These are phyloP conservation scores for Malania oleifera DNA, from an alignment of 164 flowering plant species.

Conservation along the genomic window DNA sequence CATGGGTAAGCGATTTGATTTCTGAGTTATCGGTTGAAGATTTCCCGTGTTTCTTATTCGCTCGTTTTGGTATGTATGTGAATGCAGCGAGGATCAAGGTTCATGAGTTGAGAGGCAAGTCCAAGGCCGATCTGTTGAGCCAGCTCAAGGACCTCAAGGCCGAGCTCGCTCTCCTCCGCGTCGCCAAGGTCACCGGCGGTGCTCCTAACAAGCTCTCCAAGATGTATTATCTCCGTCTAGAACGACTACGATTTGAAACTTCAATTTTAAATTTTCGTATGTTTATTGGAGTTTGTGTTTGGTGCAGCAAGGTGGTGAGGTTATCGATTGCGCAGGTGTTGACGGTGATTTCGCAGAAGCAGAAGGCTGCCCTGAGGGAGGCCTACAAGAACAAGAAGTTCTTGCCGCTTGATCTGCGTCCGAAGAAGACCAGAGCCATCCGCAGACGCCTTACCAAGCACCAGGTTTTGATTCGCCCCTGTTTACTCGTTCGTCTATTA, in stretches of 20 bases:
- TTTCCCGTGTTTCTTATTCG: not conserved
- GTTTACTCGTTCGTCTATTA: not conserved
- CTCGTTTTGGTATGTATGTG: not conserved
- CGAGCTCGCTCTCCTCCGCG: conserved; percentile 68
- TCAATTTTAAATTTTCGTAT: not conserved
- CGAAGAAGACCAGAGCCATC: conserved; percentile 83
- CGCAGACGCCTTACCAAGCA: conserved; percentile 75
- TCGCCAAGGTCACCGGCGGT: conserved; percentile 78
- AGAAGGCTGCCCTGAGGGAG: conserved; percentile 71
- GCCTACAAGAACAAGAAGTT: conserved; percentile 71
- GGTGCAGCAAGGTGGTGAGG: conserved; percentile 81
- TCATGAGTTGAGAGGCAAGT: conserved; percentile 56
- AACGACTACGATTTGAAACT: not conserved
- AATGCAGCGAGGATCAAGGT: conserved; percentile 67
- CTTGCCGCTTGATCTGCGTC: conserved; percentile 76
- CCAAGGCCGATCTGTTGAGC: conserved; percentile 44
- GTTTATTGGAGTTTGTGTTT: conserved; percentile 1
- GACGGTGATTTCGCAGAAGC: conserved; percentile 79
- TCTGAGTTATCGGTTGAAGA: not conserved
- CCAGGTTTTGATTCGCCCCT: conserved; percentile 37
- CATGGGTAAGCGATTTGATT: conserved; percentile 1
- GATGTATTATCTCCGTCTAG: conserved; percentile 31
- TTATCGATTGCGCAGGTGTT: conserved; percentile 64
- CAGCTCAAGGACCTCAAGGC: conserved; percentile 72
- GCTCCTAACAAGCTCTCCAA: conserved; percentile 81